Conservation (phyloP, 148 eudicot genomes). For the Rhododendron ovatum region DNA sequence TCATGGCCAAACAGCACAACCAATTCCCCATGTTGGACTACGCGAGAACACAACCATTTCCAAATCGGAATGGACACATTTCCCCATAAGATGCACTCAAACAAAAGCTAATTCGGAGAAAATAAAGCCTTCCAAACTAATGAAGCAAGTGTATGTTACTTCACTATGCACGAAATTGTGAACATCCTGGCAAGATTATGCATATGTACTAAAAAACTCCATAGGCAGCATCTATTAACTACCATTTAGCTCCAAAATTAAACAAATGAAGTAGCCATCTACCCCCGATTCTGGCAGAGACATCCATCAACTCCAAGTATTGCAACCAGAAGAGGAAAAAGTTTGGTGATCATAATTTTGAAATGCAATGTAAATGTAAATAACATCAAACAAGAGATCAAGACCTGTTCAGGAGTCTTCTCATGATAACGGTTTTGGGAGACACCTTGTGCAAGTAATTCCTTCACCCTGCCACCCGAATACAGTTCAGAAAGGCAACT, state of each 20-base stretch:
- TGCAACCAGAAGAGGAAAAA: not conserved
- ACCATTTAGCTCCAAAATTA: not conserved
- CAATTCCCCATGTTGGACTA: not conserved
- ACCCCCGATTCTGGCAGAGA: not conserved
- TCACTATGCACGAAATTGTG: not conserved
- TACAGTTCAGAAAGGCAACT: slow-evolving; percentile 79
- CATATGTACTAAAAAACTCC: not conserved
- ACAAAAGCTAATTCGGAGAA: not conserved
- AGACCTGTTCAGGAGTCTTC: slow-evolving; percentile 90
- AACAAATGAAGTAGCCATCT: not conserved
- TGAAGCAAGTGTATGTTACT: not conserved
- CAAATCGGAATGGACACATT: not conserved
- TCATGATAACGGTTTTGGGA: slow-evolving; percentile 90
- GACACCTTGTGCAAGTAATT: slow-evolving; percentile 86
- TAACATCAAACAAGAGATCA: not conserved
- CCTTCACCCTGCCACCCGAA: slow-evolving; percentile 91
- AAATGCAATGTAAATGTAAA: not conserved
- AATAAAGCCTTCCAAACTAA: not conserved
- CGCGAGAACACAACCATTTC: not conserved
- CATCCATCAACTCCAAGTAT: not conserved
- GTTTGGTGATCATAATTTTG: not conserved
- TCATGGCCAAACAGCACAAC: not conserved
- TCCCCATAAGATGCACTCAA: not conserved
- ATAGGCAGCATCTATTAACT: not conserved
- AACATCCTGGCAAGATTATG: not conserved